phyloP scores from a whole-genome alignment of 352 stramenopile genomes.

The Pythium dissimile region DNA sequence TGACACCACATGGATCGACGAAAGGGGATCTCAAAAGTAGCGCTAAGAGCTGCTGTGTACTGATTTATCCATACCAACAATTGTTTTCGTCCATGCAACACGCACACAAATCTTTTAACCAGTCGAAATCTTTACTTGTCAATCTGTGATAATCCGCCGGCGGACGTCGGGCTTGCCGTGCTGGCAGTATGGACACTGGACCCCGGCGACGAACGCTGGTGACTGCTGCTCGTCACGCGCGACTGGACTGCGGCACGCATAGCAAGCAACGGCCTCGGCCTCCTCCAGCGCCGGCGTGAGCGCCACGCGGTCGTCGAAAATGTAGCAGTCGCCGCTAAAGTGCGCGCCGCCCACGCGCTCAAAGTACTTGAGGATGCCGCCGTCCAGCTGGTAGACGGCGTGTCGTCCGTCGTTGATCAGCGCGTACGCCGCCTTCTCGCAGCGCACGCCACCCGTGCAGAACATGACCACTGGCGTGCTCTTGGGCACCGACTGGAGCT shows the following conservation, averaged over 20 bases:
- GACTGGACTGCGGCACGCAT: slow-evolving; percentile 52
- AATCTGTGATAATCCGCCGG: background rate
- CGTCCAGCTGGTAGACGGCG: slow-evolving; percentile 69
- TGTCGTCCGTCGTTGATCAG: slow-evolving; percentile 51
- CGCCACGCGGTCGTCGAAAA: slow-evolving; percentile 75
- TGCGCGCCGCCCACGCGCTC: slow-evolving; percentile 63
- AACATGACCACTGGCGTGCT: slow-evolving; percentile 81
- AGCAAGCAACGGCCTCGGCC: slow-evolving; percentile 39
- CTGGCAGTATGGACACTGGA: slow-evolving; percentile 57
- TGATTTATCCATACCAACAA: background rate
- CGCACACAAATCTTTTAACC: slow-evolving; percentile 19
- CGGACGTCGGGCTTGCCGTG: slow-evolving; percentile 50
- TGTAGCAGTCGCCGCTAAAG: slow-evolving; percentile 75
- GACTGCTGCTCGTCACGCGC: slow-evolving; percentile 46
- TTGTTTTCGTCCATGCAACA: background rate
- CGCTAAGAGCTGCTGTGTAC: background rate
- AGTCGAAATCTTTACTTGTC: background rate
- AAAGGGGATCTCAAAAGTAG: slow-evolving; percentile 1
- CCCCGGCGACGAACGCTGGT: slow-evolving; percentile 33
- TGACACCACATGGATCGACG: background rate
- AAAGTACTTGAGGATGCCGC: slow-evolving; percentile 81
- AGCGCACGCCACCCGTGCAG: slow-evolving; percentile 71
- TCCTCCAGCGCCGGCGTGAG: slow-evolving; percentile 59
- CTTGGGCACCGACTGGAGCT: slow-evolving; percentile 51
- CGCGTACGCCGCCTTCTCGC: slow-evolving; percentile 68